These are phyloP conservation scores for Pholiota molesta DNA, from an alignment of 768 basidiomycete genomes.

Conservation along the genomic window DNA sequence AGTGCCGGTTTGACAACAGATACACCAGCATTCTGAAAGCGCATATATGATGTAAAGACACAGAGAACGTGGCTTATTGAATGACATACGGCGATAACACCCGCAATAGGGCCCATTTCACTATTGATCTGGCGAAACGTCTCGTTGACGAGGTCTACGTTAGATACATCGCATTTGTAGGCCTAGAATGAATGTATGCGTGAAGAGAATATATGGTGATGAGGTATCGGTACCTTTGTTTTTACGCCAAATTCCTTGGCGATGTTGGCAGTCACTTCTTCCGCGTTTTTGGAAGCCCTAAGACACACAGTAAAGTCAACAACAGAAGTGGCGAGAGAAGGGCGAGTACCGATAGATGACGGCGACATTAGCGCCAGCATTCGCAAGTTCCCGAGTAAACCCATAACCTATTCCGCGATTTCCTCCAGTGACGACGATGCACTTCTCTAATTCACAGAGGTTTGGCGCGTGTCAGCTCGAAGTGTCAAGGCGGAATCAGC, in stretches of 20 bases:
- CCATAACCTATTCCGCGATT: slow-evolving; percentile 65
- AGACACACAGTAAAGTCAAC: neutral
- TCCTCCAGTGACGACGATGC: slow-evolving; percentile 63
- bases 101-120: slow-evolving; percentile 51
- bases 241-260: slow-evolving; percentile 46
- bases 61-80: slow-evolving; percentile 2
- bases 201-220: neutral
- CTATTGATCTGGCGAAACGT: slow-evolving; percentile 51
- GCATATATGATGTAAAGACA: neutral
- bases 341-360: slow-evolving; percentile 57
- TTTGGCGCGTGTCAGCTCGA: neutral
- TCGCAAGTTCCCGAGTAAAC: slow-evolving; percentile 53
- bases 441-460: slow-evolving; percentile 35
- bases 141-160: slow-evolving; percentile 43
- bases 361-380: slow-evolving; percentile 59
- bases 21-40: slow-evolving; percentile 57
- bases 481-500: neutral
- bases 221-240: slow-evolving; percentile 38
- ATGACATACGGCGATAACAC: slow-evolving; percentile 55
- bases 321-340: neutral
- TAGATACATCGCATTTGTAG: slow-evolving; percentile 63
- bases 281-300: slow-evolving; percentile 53
- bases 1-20: slow-evolving; percentile 65
- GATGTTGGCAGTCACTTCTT: slow-evolving; percentile 48
- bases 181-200: slow-evolving; percentile 37